Conservation (phyloP, 495 filamentous ascomycete genomes). For the Xylaria castorea region DNA sequence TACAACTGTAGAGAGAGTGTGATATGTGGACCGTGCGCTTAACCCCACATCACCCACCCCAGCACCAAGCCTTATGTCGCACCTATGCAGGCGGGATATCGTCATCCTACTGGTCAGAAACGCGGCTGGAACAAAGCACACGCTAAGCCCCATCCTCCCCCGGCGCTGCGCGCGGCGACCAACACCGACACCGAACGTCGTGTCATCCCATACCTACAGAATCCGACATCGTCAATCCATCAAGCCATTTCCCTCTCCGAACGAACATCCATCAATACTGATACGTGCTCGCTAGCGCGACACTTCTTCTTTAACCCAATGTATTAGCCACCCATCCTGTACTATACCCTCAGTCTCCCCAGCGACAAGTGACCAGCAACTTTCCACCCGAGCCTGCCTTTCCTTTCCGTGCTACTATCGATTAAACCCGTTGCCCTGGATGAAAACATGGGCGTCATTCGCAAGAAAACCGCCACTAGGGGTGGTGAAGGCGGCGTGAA, state of each 20-base stretch:
- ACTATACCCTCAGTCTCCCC: not conserved
- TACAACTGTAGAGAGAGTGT: no score
- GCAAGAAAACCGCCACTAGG: conserved; percentile 89
- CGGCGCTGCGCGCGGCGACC: not conserved
- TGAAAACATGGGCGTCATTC: conserved; percentile 84
- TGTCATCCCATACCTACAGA: not conserved
- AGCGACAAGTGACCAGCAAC: not conserved
- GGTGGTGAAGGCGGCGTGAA: conserved; percentile 92
- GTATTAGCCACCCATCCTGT: not conserved
- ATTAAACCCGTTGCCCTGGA: conserved; percentile 33
- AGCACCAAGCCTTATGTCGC: not conserved
- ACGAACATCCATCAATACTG: not conserved
- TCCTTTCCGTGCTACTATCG: not conserved
- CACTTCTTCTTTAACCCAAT: not conserved
- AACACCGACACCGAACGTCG: conserved; percentile 8
- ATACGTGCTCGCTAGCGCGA: not conserved
- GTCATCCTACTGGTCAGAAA: not conserved
- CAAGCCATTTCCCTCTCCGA: not conserved
- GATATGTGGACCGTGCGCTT: not conserved
- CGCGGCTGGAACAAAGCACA: not conserved
- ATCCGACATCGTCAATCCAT: not conserved
- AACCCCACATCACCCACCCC: not conserved
- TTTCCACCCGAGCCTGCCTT: not conserved
- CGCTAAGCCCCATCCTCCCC: not conserved
- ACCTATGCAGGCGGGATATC: not conserved